Conservation (phyloP, 768 basidiomycete species). For the Coprinopsis marcescibilis region DNA sequence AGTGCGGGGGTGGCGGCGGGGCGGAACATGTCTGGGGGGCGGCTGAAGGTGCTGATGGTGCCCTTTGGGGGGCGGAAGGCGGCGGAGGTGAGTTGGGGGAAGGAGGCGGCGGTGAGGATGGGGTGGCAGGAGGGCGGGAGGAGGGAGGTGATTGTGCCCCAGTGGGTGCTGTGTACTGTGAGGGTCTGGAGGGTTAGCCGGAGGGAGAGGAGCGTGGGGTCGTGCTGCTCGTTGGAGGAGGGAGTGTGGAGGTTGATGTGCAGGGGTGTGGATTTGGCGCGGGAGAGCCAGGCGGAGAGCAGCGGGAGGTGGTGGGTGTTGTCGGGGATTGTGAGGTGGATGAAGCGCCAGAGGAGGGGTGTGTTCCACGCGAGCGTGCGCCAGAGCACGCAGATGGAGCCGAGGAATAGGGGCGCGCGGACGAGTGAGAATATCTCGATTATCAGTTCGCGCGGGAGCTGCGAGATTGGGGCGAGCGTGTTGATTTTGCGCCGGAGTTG, state of each 20-base stretch:
- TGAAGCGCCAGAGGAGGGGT: conserved; percentile 2
- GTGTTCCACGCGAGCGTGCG: conserved; percentile 7
- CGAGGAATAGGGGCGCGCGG: conserved; percentile 15
- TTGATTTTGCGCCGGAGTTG: conserved; percentile 18
- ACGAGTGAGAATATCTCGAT: conserved; percentile 9
- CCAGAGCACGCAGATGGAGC: conserved; percentile 9
- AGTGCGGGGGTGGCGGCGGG: conserved; percentile 13
- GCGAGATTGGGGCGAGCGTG: conserved; percentile 8
- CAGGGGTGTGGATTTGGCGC: conserved; percentile 15
- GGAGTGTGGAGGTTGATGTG: conserved; percentile 18
- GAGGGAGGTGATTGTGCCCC: conserved; percentile 19
- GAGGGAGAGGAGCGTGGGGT: conserved; percentile 14
- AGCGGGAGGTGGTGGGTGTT: conserved; percentile 2
- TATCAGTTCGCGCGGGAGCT: conserved; percentile 8
- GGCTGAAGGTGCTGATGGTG: conserved; percentile 20
- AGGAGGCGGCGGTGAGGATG: conserved; percentile 14
- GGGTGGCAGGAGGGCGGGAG: conserved; percentile 20
- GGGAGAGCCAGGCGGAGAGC: conserved; percentile 16
- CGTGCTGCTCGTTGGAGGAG: conserved; percentile 17
- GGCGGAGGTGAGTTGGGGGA: conserved; percentile 16
- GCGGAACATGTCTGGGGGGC: conserved; percentile 21
- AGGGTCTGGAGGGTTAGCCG: conserved; percentile 16
- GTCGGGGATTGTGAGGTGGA: not conserved
- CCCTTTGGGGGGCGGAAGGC: conserved; percentile 17
- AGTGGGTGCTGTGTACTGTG: conserved; percentile 16